A percentile compares a stretch with the other conserved stretches of the same genome.
These are phyloP conservation scores for Begonia loranthoides DNA, from an alignment of 306 rosid species.

Conservation along the genomic window DNA sequence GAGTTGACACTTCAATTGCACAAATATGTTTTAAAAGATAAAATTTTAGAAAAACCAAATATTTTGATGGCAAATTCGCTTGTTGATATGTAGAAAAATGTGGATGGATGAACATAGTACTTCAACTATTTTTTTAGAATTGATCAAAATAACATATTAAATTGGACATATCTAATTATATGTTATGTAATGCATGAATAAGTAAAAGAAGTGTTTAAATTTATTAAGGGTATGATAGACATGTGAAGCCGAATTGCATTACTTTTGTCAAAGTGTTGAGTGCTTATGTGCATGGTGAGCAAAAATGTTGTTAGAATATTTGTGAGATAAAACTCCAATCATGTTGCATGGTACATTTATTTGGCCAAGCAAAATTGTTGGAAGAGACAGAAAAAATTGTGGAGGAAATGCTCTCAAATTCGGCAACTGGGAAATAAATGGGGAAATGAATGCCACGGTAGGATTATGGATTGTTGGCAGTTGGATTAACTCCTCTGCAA, in stretches of 20 bases:
- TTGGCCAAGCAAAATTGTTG: conserved; percentile 60
- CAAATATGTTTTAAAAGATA: conserved; percentile 40
- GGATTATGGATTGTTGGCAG: too few relatives aligned
- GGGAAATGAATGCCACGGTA: too few relatives aligned
- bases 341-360: conserved; percentile 71
- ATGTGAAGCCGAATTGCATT: conserved; percentile 50
- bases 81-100: conserved; percentile 81
- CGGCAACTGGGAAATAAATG: too few relatives aligned
- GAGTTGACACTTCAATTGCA: conserved; percentile 37
- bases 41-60: conserved; percentile 14
- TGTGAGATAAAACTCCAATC: conserved; percentile 40
- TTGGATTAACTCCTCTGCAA: too few relatives aligned
- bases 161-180: conserved; percentile 78
- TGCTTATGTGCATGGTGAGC: conserved; percentile 66
- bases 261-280: conserved; percentile 61
- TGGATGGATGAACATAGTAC: conserved; percentile 61
- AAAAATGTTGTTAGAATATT: conserved; percentile 33
- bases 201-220: conserved; percentile 46
- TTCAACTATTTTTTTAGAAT: conserved; percentile 36
- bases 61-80: conserved; percentile 47
- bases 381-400: conserved; percentile 50
- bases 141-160: conserved; percentile 37
- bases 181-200: conserved; percentile 69
- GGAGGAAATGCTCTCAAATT: conserved; percentile 81
- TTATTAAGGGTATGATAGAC: conserved; percentile 45